phyloP scores from a whole-genome alignment of 257 asterid genomes.

The Solanum lycopersicoides region DNA sequence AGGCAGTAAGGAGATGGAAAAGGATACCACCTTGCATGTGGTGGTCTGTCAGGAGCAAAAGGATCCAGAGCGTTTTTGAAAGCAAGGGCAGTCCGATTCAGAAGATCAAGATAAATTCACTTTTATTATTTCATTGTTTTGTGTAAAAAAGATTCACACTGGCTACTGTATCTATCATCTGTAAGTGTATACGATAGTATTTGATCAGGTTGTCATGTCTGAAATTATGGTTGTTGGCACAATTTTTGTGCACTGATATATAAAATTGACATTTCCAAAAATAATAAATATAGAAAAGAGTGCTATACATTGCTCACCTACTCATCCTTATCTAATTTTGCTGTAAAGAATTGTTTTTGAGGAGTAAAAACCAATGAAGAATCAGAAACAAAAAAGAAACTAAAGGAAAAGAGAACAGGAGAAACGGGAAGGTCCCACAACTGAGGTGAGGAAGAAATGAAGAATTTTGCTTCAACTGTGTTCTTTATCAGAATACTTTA shows the following conservation, averaged over 20 bases:
- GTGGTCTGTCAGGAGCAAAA: neutral
- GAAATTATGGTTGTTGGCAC: neutral
- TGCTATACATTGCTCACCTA: neutral
- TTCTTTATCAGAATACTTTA: neutral
- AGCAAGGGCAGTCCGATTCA: neutral
- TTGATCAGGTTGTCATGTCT: neutral
- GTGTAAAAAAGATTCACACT: neutral
- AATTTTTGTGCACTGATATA: neutral
- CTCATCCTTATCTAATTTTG: neutral
- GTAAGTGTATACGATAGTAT: neutral
- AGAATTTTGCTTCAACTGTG: neutral
- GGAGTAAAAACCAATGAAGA: neutral
- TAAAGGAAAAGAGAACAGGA: neutral
- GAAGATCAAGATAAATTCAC: neutral
- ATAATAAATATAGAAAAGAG: neutral
- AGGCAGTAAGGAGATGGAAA: neutral
- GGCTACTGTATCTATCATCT: neutral
- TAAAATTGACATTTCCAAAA: neutral
- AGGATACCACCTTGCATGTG: neutral
- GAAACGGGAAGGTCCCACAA: neutral
- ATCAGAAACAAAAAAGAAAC: neutral
- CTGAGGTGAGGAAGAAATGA: neutral
- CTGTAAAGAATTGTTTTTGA: neutral
- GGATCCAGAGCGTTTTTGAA: neutral
- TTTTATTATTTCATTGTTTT: neutral